phyloP scores from a whole-genome alignment of 768 basidiomycete genomes.

The Lactifluus hygrophoroides region DNA sequence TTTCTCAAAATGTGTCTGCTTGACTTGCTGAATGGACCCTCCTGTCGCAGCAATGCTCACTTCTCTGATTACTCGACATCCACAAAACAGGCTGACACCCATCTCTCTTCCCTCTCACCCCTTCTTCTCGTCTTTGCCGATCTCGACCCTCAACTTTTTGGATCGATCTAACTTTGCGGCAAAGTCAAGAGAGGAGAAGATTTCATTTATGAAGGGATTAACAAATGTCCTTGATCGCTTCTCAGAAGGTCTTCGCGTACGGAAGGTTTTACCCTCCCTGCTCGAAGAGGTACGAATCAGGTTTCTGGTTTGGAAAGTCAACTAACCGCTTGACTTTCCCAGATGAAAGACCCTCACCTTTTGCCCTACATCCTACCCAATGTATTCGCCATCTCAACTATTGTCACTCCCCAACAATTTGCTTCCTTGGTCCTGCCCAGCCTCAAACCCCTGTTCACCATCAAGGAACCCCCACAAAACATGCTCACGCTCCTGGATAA shows the following conservation, averaged over 20 bases:
- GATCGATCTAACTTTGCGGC: slow-evolving; percentile 93
- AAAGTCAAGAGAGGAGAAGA: slow-evolving; percentile 91
- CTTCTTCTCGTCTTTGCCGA: slow-evolving; percentile 93
- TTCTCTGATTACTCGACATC: slow-evolving; percentile 73
- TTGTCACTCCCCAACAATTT: slow-evolving; percentile 74
- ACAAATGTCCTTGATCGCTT: slow-evolving; percentile 74
- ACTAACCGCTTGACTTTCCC: not conserved
- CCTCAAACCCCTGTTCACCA: slow-evolving; percentile 78
- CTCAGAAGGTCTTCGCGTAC: slow-evolving; percentile 73
- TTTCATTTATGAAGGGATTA: slow-evolving; percentile 91
- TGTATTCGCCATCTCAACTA: slow-evolving; percentile 80
- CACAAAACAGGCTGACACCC: slow-evolving; percentile 66
- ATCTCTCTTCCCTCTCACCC: slow-evolving; percentile 72
- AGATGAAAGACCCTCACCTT: slow-evolving; percentile 93
- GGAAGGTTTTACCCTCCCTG: slow-evolving; percentile 87
- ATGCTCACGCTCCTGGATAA: slow-evolving; percentile 93
- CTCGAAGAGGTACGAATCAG: slow-evolving; percentile 75
- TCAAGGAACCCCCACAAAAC: slow-evolving; percentile 96
- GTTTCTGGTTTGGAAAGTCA: not conserved
- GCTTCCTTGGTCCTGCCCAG: slow-evolving; percentile 73
- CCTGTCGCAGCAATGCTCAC: slow-evolving; percentile 56
- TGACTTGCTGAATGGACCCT: not conserved
- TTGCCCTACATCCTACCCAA: slow-evolving; percentile 95
- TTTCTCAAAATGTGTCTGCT: not conserved
- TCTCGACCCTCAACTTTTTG: slow-evolving; percentile 92